Evolutionary conservation across 441 rosid species (phyloP).

Genomic region (Eutrema salsugineum): DNA sequence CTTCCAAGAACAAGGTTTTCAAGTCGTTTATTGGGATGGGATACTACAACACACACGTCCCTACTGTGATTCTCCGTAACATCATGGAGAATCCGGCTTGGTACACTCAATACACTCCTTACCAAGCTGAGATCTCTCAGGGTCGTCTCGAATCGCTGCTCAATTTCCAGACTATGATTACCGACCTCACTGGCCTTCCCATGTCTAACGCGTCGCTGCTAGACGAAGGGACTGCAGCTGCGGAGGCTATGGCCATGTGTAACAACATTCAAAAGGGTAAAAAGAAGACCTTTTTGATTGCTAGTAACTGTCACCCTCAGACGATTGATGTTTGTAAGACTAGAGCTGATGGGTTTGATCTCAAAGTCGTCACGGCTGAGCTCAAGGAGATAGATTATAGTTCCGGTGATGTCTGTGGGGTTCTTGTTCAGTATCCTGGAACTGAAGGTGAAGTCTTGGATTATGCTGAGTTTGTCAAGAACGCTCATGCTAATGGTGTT

Average conservation of each 20-base stretch:
- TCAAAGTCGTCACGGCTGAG: constrained; percentile 65
- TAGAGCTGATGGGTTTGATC: constrained; percentile 83
- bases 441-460: constrained; percentile 95
- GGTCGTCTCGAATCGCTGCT: constrained; percentile 92
- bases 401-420: constrained; percentile 92
- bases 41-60: constrained; percentile 79
- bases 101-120: constrained; percentile 97
- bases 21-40: constrained; percentile 97
- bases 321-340: constrained; percentile 94
- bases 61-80: constrained; percentile 90
- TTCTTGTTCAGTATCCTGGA: constrained; percentile 94
- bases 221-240: constrained; percentile 97
- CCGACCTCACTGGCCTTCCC: constrained; percentile 90
- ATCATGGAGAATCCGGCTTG: constrained; percentile 97
- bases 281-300: constrained; percentile 88
- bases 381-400: constrained; percentile 77
- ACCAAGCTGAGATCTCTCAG: constrained; percentile 95
- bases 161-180: constrained; percentile 79
- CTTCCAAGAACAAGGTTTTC: constrained; percentile 74
- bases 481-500: constrained; percentile 85
- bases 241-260: constrained; percentile 99
- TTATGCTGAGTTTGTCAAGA: constrained; percentile 78
- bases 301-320: constrained; percentile 86
- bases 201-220: constrained; percentile 94
- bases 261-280: constrained; percentile 83